phyloP scores from a whole-genome alignment of 768 basidiomycete genomes.

The Rhodotorula toruloides region DNA sequence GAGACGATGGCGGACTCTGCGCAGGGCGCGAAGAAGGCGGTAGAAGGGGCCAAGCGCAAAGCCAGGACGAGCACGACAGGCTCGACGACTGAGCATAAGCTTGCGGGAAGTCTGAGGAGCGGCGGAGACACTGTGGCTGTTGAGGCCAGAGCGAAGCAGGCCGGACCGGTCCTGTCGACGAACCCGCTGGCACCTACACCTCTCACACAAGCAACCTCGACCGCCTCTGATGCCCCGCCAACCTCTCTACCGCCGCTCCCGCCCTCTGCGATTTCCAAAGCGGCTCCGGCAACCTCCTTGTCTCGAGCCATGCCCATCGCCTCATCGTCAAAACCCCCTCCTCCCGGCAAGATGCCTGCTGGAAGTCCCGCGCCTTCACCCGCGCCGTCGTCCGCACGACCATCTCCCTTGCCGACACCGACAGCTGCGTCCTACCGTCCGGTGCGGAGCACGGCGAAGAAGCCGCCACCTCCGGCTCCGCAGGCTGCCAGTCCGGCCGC shows the following conservation, averaged over 20 bases:
- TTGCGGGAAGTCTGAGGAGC: no score
- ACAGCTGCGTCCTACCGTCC: conserved; percentile 2
- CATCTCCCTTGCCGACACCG: background rate
- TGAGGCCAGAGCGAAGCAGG: no score
- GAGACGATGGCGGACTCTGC: conserved; percentile 23
- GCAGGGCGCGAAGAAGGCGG: conserved; percentile 51
- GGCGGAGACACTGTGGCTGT: no score
- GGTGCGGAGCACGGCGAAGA: conserved; percentile 1
- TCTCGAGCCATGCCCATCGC: no score
- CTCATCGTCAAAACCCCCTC: background rate
- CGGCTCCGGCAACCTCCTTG: background rate
- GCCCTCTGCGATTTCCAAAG: no score
- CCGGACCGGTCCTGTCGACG: no score
- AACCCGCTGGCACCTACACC: no score
- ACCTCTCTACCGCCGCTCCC: no score
- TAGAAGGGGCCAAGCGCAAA: conserved; percentile 50
- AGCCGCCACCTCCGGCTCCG: background rate
- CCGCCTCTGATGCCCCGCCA: no score
- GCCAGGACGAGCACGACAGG: conserved; percentile 50
- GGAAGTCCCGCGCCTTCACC: background rate
- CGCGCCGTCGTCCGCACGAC: background rate
- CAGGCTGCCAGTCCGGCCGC: background rate
- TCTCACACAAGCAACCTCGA: no score
- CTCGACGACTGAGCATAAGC: no score
- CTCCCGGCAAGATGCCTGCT: background rate